A percentile compares a stretch with the other conserved stretches of the same genome.
phyloP scores from a whole-genome alignment of 345 rosid genomes.

The Lepidium aucheri region DNA sequence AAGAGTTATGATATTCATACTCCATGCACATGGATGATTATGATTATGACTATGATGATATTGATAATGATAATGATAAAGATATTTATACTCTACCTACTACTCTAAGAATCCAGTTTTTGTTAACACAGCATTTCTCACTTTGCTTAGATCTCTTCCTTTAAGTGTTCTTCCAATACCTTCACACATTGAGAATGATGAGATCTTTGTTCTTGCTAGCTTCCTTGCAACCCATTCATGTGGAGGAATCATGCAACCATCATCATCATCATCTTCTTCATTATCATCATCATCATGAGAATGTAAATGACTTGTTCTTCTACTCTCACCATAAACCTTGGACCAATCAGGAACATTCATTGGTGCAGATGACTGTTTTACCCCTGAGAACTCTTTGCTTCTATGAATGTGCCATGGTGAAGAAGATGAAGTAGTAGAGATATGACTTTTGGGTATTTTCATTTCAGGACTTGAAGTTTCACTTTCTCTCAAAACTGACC shows the following conservation, averaged over 20 bases:
- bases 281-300: conserved; percentile 16
- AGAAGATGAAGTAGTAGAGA: conserved; percentile 31
- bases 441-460: conserved; percentile 30
- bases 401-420: conserved; percentile 29
- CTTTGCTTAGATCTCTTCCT: conserved; percentile 94
- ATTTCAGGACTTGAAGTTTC: conserved; percentile 36
- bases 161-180: conserved; percentile 93
- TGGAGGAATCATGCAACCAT: conserved; percentile 64
- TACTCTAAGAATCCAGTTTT: conserved; percentile 92
- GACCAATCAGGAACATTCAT: conserved; percentile 92
- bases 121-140: conserved; percentile 77
- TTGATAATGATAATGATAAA: neutral
- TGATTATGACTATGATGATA: conserved; percentile 3
- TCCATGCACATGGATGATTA: conserved; percentile 13
- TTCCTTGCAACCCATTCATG: conserved; percentile 93
- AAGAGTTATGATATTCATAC: conserved; percentile 3
- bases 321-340: conserved; percentile 53
- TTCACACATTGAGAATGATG: conserved; percentile 87
- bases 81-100: conserved; percentile 12
- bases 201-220: conserved; percentile 68
- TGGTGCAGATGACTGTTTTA: conserved; percentile 67
- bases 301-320: conserved; percentile 10
- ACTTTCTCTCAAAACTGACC: conserved; percentile 40
- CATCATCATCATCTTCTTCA: conserved; percentile 32
- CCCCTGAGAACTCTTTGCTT: conserved; percentile 14